Conservation (phyloP, 805 yeast species). For the Lipomyces oligophaga region DNA sequence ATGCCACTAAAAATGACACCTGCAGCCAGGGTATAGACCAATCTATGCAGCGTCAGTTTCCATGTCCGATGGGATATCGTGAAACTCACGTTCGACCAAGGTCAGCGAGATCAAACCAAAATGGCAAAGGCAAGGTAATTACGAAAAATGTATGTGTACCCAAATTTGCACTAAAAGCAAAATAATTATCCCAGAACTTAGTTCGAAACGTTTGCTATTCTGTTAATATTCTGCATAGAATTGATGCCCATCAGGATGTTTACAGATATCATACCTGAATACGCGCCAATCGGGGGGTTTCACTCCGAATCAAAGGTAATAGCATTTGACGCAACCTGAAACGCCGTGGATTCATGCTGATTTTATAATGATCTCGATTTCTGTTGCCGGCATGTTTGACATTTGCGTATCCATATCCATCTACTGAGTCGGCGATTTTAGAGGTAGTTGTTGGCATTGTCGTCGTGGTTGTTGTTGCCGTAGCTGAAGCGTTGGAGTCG, state of each 20-base stretch:
- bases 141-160: slow-evolving; percentile 95
- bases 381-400: slow-evolving; percentile 69
- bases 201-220: slow-evolving; percentile 39
- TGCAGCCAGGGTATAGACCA: slow-evolving; percentile 60
- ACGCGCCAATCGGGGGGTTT: slow-evolving; percentile 54
- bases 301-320: slow-evolving; percentile 57
- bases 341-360: slow-evolving; percentile 53
- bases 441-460: slow-evolving; percentile 8
- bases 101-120: slow-evolving; percentile 68
- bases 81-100: slow-evolving; percentile 51
- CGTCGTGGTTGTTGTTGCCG: slow-evolving; percentile 1
- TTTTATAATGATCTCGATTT: slow-evolving; percentile 60
- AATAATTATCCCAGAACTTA: slow-evolving; percentile 61
- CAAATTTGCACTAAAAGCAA: slow-evolving; percentile 81
- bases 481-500: slow-evolving; percentile 1
- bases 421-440: slow-evolving; percentile 19
- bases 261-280: slow-evolving; percentile 50
- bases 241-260: background rate
- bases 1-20: slow-evolving; percentile 60
- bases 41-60: slow-evolving; percentile 11
- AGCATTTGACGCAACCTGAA: slow-evolving; percentile 52
- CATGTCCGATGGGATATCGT: background rate
- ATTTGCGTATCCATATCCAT: slow-evolving; percentile 14
- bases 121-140: slow-evolving; percentile 75
- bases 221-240: background rate